Evolutionary conservation across 768 basidiomycete genomes (phyloP).

Genomic region (Sutorius australiensis): DNA sequence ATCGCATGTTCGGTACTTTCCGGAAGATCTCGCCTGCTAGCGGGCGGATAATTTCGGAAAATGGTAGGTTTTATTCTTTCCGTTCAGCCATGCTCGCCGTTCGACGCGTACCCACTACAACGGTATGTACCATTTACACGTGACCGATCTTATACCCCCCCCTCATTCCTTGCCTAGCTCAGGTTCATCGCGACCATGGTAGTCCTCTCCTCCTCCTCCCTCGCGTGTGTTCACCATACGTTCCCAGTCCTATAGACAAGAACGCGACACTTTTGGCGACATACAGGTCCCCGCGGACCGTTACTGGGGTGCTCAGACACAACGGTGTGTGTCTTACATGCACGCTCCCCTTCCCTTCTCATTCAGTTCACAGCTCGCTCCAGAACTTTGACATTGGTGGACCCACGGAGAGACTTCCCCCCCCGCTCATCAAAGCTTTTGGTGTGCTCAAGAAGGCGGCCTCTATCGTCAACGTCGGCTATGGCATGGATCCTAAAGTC

Average conservation of each 20-base stretch:
- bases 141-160: constrained; percentile 14
- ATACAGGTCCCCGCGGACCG: constrained; percentile 82
- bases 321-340: constrained; percentile 51
- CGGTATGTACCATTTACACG: constrained; percentile 17
- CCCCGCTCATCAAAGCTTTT: constrained; percentile 96
- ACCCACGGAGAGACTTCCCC: constrained; percentile 86
- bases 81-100: constrained; percentile 13
- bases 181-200: constrained; percentile 38
- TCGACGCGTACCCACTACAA: neutral
- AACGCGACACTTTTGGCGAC: constrained; percentile 95
- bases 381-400: constrained; percentile 99
- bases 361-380: constrained; percentile 56
- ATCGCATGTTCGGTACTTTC: neutral
- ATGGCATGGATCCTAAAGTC: constrained; percentile 87
- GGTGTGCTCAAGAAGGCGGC: constrained; percentile 98
- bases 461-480: constrained; percentile 79
- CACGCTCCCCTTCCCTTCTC: neutral
- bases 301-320: constrained; percentile 99
- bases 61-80: neutral
- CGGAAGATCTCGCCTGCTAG: neutral
- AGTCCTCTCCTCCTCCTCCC: neutral
- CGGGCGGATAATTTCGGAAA: constrained; percentile 13
- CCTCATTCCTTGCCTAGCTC: neutral
- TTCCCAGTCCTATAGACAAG: constrained; percentile 62
- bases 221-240: constrained; percentile 11